These are phyloP conservation scores for Gastrolobium bilobum DNA, from an alignment of 306 rosid genomes.

Conservation along the genomic window DNA sequence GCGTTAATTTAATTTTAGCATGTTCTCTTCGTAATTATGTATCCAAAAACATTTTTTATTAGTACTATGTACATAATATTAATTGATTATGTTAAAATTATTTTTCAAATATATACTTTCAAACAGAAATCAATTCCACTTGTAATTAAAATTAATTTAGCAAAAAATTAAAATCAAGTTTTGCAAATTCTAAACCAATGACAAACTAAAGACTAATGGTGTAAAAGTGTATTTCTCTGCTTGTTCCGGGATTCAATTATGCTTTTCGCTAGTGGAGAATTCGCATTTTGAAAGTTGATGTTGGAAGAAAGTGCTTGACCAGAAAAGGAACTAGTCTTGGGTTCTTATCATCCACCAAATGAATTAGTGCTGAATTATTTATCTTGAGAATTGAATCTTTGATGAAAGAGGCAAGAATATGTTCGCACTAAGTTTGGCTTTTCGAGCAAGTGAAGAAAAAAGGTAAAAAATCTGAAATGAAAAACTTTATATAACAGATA, in stretches of 20 bases:
- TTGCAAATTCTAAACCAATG: too few relatives aligned
- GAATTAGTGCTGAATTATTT: neutral
- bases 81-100: too few relatives aligned
- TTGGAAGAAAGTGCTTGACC: slow-evolving; percentile 30
- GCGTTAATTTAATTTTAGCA: too few relatives aligned
- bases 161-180: too few relatives aligned
- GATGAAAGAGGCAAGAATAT: slow-evolving; percentile 8
- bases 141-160: too few relatives aligned
- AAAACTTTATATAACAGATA: too few relatives aligned
- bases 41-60: too few relatives aligned
- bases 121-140: too few relatives aligned
- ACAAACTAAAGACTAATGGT: slow-evolving; percentile 18
- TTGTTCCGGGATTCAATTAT: slow-evolving; percentile 1
- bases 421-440: neutral
- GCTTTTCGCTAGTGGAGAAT: slow-evolving; percentile 46
- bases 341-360: slow-evolving; percentile 10
- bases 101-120: too few relatives aligned
- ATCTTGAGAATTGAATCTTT: slow-evolving; percentile 17
- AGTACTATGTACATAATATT: too few relatives aligned
- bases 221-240: neutral
- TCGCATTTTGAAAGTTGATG: slow-evolving; percentile 9
- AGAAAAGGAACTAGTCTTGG: slow-evolving; percentile 8
- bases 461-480: too few relatives aligned
- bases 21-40: too few relatives aligned
- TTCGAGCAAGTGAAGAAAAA: neutral